Base-by-base conservation (phyloP, 2,329 filamentous ascomycete genomes). In the Ascochyta rabiei region DNA sequence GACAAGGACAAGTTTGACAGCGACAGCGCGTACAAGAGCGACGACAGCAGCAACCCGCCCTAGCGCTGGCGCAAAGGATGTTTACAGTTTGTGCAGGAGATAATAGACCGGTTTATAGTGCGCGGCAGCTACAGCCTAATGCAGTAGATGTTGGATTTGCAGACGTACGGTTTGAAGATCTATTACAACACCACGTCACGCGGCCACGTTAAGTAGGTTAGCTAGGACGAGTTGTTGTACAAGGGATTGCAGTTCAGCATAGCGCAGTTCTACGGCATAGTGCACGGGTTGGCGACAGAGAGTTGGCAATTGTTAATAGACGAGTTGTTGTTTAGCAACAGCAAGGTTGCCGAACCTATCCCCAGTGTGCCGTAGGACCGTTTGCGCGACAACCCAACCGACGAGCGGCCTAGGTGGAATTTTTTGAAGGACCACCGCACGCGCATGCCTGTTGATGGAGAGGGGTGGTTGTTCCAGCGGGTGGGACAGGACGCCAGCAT, bases 121-220 rank as follows among this genome's bases (percentile, higher is more conserved):
- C 26, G 49, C 9, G 52, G 58, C 8, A 63, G 48, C 41, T 28
- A 56, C 21, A 46, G 47, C 16, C 54, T 40, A 9, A 57, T 65
- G 34, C 26, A 63, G 40, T 65, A 33, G 62, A 59, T 62, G 35
- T 45, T 63, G 19, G 53, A 57, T 42, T 53, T 62, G 37, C 53
- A 47, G 31, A 57, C 48, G 39, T 62, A 60, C 23, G 33, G 59
- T 18, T 42, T 61, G 18, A 61, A 59, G 45, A 54, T 61, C 28
- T 16, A 58, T 43, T 56, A 57, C 19, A 61, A 65, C 35, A 61
- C 44, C 3, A 65, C 49, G 30, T 40, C 38, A 18, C 42, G 18
- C 15, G 42, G 56, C 21, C 26, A 58, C n/a, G 47, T 58, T 1
- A 41, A 59, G 16, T 63, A 31, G 48, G 42, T 41, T 10, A 48